phyloP scores from a whole-genome alignment of 164 flowering plant genomes.

The Echeveria elegans region DNA sequence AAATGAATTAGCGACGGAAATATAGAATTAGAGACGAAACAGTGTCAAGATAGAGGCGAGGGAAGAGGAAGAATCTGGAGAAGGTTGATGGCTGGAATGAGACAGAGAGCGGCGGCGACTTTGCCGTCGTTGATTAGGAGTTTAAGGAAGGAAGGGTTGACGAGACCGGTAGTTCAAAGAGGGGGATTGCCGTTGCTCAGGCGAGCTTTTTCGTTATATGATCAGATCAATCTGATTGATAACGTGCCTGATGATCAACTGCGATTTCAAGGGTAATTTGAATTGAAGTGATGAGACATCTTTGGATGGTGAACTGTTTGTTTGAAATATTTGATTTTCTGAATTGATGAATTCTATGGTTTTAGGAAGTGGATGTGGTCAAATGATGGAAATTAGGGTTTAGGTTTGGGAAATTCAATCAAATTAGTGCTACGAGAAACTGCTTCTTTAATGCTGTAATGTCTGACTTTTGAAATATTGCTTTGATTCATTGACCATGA shows the following conservation, averaged over 20 bases:
- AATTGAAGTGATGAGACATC: too few species aligned
- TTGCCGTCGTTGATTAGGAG: slow-evolving; percentile 51
- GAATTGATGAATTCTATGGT: neutral
- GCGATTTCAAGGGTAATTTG: slow-evolving; percentile 61
- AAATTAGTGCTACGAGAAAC: neutral
- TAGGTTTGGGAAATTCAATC: neutral
- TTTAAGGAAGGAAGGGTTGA: slow-evolving; percentile 25
- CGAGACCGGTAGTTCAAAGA: slow-evolving; percentile 16
- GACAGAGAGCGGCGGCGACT: slow-evolving; percentile 40
- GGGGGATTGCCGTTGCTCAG: slow-evolving; percentile 57
- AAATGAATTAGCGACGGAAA: neutral
- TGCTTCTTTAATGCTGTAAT: neutral
- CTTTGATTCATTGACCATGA: neutral
- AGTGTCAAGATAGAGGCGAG: neutral
- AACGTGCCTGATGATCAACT: slow-evolving; percentile 82
- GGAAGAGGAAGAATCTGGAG: neutral
- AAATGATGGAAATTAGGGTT: neutral
- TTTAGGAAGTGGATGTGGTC: neutral
- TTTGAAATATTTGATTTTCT: too few species aligned
- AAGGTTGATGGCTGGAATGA: slow-evolving; percentile 23
- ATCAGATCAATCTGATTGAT: slow-evolving; percentile 90
- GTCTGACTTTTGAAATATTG: neutral
- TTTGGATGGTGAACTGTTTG: too few species aligned
- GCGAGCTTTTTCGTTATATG: slow-evolving; percentile 88
- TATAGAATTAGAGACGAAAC: neutral